phyloP scores from a whole-genome alignment of 768 basidiomycete species.

The Suillus cothurnatus region DNA sequence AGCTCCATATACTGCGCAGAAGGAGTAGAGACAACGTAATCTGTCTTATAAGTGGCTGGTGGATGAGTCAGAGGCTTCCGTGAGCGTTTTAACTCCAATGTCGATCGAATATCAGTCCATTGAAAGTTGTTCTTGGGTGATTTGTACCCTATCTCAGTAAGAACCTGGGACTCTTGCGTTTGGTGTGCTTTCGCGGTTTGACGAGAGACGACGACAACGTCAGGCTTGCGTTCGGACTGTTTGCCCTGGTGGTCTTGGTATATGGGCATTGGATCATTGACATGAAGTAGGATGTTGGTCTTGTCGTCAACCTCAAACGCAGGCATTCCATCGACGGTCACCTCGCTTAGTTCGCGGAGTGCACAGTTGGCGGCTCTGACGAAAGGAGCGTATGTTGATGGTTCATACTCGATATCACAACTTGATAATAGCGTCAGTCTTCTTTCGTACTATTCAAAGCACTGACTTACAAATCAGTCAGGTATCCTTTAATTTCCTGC shows the following conservation, averaged over 20 bases:
- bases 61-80: not conserved
- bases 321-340: not conserved
- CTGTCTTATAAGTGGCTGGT: not conserved
- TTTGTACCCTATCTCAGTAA: not conserved
- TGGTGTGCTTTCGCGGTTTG: not conserved
- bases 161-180: no score
- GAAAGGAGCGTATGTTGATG: not conserved
- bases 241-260: not conserved
- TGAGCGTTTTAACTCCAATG: not conserved
- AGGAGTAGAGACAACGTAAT: no score
- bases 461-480: not conserved
- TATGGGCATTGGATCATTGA: not conserved
- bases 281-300: not conserved
- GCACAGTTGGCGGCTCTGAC: not conserved
- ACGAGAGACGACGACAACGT: not conserved
- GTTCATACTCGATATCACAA: not conserved
- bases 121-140: not conserved
- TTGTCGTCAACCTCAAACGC: not conserved
- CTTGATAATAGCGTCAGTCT: not conserved
- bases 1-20: not conserved
- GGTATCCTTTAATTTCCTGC: not conserved
- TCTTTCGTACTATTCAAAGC: not conserved
- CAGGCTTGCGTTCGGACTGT: conserved; percentile 1
- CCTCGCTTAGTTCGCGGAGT: not conserved
- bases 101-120: not conserved